Evolutionary conservation across 2,329 filamentous ascomycete species (phyloP).

Genomic region (Apiospora koreana): DNA sequence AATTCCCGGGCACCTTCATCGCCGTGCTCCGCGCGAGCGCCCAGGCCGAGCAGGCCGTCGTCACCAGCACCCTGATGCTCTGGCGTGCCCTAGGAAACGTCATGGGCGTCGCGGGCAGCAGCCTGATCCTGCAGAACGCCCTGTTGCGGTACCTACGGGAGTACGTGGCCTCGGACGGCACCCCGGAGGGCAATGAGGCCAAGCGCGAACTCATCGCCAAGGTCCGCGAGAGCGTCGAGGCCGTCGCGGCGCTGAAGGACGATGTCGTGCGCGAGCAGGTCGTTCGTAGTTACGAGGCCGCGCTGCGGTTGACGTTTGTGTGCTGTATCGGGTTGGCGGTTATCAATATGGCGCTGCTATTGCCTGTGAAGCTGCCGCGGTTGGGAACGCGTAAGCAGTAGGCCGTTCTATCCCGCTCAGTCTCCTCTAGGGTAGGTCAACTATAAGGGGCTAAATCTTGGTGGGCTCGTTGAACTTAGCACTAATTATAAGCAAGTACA

Average conservation of each 20-base stretch:
- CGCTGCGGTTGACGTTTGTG: slow-evolving; percentile 49
- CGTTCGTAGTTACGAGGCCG: slow-evolving; percentile 53
- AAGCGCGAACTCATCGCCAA: slow-evolving; percentile 56
- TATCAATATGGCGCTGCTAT: slow-evolving; percentile 47
- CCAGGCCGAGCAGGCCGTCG: slow-evolving; percentile 66
- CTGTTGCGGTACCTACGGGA: slow-evolving; percentile 59
- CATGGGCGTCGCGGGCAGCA: slow-evolving; percentile 71
- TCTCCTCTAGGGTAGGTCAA: no score
- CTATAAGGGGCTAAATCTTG: background rate
- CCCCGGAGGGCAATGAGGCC: slow-evolving; percentile 39
- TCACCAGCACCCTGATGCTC: slow-evolving; percentile 69
- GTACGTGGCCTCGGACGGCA: slow-evolving; percentile 46
- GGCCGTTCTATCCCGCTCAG: background rate
- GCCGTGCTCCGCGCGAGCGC: slow-evolving; percentile 60
- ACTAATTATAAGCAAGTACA: background rate
- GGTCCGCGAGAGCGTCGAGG: slow-evolving; percentile 57
- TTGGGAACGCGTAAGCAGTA: slow-evolving; percentile 44
- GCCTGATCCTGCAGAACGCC: slow-evolving; percentile 72
- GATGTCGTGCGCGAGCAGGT: slow-evolving; percentile 52
- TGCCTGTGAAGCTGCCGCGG: slow-evolving; percentile 56
- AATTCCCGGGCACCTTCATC: slow-evolving; percentile 66
- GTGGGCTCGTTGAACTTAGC: background rate
- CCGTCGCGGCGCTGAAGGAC: slow-evolving; percentile 45
- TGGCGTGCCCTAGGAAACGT: slow-evolving; percentile 73
- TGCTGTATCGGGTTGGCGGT: slow-evolving; percentile 47